These are phyloP conservation scores for Cryptomeria japonica DNA, from an alignment of 75 land plant genomes.

Conservation along the genomic window DNA sequence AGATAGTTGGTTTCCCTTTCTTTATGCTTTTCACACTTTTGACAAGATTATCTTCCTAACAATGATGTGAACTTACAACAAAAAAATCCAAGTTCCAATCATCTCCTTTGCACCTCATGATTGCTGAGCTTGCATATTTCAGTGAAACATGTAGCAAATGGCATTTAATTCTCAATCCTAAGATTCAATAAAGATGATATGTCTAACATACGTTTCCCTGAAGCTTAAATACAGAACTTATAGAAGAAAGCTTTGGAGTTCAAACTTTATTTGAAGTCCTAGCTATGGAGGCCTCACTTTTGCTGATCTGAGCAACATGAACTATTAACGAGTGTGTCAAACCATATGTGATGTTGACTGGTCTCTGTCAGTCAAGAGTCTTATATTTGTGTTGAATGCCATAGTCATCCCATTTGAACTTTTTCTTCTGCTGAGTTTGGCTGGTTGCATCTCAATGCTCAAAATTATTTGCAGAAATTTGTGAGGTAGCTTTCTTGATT, in stretches of 20 bases:
- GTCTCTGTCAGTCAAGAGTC: background rate
- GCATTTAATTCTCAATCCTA: background rate
- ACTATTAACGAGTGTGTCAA: background rate
- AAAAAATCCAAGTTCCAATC: background rate
- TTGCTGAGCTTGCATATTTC: background rate
- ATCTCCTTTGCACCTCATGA: background rate
- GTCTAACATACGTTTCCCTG: background rate
- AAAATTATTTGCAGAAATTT: background rate
- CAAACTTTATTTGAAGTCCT: background rate
- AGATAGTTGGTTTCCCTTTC: background rate
- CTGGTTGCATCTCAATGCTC: background rate
- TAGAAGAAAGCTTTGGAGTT: background rate
- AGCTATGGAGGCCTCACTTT: background rate
- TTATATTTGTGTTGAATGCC: background rate
- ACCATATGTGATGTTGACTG: background rate
- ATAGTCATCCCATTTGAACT: background rate
- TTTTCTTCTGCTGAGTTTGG: background rate
- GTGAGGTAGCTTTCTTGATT: background rate
- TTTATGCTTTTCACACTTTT: constrained; percentile 1
- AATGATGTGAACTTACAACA: background rate
- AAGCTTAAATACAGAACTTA: background rate
- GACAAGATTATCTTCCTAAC: background rate
- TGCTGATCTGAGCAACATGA: background rate
- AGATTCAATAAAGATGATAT: background rate
- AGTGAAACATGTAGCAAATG: background rate